A percentile compares a stretch with the other conserved stretches of the same genome.
Conservation (phyloP, 768 basidiomycete species). For the Amanita pseudoporphyria region DNA sequence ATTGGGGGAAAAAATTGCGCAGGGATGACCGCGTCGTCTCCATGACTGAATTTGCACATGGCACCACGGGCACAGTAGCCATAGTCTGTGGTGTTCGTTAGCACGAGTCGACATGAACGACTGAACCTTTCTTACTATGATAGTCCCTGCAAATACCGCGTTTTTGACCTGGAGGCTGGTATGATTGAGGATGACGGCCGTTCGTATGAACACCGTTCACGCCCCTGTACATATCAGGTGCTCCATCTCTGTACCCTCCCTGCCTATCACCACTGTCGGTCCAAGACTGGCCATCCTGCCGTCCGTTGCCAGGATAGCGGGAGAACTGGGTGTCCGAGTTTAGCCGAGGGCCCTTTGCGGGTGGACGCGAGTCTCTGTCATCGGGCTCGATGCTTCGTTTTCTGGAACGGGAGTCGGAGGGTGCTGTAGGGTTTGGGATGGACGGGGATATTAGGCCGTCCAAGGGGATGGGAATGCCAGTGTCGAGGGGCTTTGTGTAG, state of each 20-base stretch:
- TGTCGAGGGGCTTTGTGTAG: conserved; percentile 36
- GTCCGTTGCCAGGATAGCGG: conserved; percentile 35
- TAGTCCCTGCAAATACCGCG: conserved; percentile 86
- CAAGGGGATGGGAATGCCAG: conserved; percentile 74
- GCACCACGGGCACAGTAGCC: conserved; percentile 88
- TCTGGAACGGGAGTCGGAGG: conserved; percentile 33
- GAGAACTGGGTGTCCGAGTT: conserved; percentile 57
- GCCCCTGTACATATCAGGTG: conserved; percentile 21
- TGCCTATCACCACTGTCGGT: conserved; percentile 24
- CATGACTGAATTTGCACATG: conserved; percentile 88
- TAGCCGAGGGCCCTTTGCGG: conserved; percentile 66
- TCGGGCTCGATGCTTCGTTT: conserved; percentile 62
- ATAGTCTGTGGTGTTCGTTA: conserved; percentile 44
- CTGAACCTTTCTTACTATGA: conserved; percentile 57
- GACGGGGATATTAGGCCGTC: conserved; percentile 47
- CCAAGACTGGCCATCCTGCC: conserved; percentile 28
- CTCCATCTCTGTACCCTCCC: conserved; percentile 23
- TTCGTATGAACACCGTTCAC: conserved; percentile 25
- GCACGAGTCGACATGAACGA: neutral
- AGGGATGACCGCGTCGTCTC: conserved; percentile 77
- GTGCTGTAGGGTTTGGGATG: conserved; percentile 26
- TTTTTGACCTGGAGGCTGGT: conserved; percentile 64
- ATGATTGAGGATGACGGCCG: conserved; percentile 43
- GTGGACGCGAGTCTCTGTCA: conserved; percentile 46
- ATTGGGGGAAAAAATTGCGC: conserved; percentile 52